These are phyloP conservation scores for Mycena citricolor DNA, from an alignment of 1,284 basidiomycete genomes.

Conservation along the genomic window DNA sequence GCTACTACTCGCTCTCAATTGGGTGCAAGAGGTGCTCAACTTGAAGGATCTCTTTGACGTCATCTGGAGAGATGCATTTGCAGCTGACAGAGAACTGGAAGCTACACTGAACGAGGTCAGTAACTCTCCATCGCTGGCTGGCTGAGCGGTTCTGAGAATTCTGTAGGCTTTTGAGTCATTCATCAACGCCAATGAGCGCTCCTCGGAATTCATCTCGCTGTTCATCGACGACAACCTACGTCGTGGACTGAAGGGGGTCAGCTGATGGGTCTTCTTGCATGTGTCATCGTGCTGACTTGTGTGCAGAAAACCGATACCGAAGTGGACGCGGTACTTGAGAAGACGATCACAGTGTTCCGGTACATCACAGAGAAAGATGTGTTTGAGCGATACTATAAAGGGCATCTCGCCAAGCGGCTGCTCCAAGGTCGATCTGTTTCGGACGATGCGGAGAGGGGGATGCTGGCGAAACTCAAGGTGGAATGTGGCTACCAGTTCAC, in stretches of 20 bases:
- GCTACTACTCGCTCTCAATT: slow-evolving; percentile 71
- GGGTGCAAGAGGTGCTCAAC: slow-evolving; percentile 92
- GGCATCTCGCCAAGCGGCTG: slow-evolving; percentile 91
- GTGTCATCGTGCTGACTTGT: neutral
- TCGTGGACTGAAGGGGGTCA: slow-evolving; percentile 91
- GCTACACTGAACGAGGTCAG: slow-evolving; percentile 84
- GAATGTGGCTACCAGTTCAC: slow-evolving; percentile 98
- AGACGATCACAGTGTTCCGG: slow-evolving; percentile 95
- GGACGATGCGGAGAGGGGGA: slow-evolving; percentile 96
- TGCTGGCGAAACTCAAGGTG: slow-evolving; percentile 97
- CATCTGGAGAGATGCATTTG: slow-evolving; percentile 74
- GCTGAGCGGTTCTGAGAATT: slow-evolving; percentile 7
- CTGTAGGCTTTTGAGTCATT: slow-evolving; percentile 88
- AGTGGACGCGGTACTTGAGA: slow-evolving; percentile 86
- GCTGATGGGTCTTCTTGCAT: slow-evolving; percentile 30
- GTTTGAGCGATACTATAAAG: slow-evolving; percentile 98
- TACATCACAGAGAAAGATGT: slow-evolving; percentile 96
- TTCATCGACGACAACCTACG: slow-evolving; percentile 98
- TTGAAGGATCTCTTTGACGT: slow-evolving; percentile 91
- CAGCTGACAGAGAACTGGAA: slow-evolving; percentile 78
- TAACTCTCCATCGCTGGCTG: slow-evolving; percentile 5
- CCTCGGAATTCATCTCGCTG: slow-evolving; percentile 93
- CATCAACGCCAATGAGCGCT: slow-evolving; percentile 86
- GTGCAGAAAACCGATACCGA: slow-evolving; percentile 91
- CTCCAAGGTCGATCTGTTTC: slow-evolving; percentile 86